These are phyloP conservation scores for Saposhnikovia divaricata DNA, from an alignment of 129 eudicot genomes.

Conservation along the genomic window DNA sequence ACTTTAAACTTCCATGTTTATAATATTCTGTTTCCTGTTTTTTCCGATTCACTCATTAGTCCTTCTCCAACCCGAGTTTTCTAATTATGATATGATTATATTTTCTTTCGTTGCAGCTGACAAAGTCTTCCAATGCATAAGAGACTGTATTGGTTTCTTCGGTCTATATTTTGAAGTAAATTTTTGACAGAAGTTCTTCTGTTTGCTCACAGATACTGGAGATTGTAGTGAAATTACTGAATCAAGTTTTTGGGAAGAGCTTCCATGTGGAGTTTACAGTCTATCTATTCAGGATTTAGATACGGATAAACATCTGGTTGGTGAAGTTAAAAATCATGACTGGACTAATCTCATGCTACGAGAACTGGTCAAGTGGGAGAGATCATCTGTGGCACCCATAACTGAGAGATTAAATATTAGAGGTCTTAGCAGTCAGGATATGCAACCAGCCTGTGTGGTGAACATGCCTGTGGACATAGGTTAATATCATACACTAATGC, in stretches of 20 bases:
- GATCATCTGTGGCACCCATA: constrained; percentile 54
- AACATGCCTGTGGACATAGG: constrained; percentile 23
- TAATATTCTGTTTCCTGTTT: neutral
- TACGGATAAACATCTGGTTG: constrained; percentile 27
- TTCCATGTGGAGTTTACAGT: constrained; percentile 88
- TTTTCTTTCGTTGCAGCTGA: neutral
- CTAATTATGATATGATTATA: neutral
- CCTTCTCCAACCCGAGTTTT: neutral
- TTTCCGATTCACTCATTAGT: neutral
- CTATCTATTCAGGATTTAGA: constrained; percentile 29
- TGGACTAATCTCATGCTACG: constrained; percentile 55
- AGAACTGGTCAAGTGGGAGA: constrained; percentile 80
- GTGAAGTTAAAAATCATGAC: constrained; percentile 56
- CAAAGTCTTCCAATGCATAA: neutral
- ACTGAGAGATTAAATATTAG: constrained; percentile 31
- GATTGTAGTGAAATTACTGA: constrained; percentile 25
- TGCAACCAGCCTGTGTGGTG: constrained; percentile 14
- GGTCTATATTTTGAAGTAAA: neutral
- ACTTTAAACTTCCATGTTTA: neutral
- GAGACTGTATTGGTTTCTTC: neutral
- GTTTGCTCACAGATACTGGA: constrained; percentile 33
- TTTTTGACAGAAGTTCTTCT: neutral
- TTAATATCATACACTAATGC: constrained; percentile 14
- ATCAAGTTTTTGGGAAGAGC: constrained; percentile 80
- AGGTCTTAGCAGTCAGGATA: constrained; percentile 17